Evolutionary conservation across 768 basidiomycete species (phyloP).

Genomic region (Podaxis sp.): DNA sequence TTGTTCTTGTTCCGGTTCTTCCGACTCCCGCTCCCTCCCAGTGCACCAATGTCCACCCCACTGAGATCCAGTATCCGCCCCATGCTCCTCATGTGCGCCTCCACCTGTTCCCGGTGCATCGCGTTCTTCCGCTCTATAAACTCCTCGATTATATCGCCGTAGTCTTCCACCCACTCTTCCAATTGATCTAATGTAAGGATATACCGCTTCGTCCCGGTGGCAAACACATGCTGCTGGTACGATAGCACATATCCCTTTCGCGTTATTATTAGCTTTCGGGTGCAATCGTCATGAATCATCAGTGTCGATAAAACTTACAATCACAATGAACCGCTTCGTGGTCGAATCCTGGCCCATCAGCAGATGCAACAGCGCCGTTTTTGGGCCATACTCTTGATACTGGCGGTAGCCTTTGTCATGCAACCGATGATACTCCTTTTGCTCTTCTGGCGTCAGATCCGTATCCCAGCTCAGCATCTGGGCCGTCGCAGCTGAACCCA

Average conservation of each 20-base stretch:
- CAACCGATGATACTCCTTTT: conserved; percentile 14
- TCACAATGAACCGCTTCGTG: conserved; percentile 15
- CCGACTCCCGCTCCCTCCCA: neutral
- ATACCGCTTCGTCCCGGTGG: conserved; percentile 14
- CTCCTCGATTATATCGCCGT: conserved; percentile 13
- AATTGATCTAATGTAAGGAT: conserved; percentile 12
- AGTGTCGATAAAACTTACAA: conserved; percentile 1
- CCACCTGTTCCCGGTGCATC: conserved; percentile 14
- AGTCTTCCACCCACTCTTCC: conserved; percentile 15
- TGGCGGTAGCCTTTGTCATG: conserved; percentile 14
- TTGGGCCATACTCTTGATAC: conserved; percentile 14
- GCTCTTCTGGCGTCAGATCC: conserved; percentile 11
- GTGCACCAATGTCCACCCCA: conserved; percentile 10
- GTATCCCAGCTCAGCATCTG: conserved; percentile 16
- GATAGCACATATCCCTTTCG: conserved; percentile 14
- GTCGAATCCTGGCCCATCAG: conserved; percentile 15
- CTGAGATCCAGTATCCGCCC: conserved; percentile 10
- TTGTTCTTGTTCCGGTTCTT: conserved; percentile 10
- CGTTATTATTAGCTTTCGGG: neutral
- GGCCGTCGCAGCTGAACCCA: conserved; percentile 7
- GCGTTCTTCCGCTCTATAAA: conserved; percentile 15
- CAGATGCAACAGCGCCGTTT: conserved; percentile 13
- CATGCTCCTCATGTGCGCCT: conserved; percentile 15
- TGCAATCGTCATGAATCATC: neutral
- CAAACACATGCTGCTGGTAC: conserved; percentile 17